A percentile compares a stretch with the other conserved stretches of the same genome.
Conservation (phyloP, 2,329 filamentous ascomycete species). For the Rutstroemia sp. region DNA sequence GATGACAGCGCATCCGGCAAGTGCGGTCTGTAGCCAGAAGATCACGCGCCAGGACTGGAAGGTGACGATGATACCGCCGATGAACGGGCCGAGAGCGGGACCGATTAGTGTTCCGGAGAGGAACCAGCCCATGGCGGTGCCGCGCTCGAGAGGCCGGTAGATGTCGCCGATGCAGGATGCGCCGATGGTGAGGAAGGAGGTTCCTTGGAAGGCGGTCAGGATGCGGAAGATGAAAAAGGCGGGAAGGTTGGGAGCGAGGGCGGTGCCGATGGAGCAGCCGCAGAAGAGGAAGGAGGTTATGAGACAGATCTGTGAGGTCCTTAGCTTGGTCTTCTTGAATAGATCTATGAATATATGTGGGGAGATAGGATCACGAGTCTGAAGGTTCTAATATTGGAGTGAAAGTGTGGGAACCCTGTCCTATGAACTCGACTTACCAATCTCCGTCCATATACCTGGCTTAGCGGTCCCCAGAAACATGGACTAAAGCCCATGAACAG, state of each 20-base stretch:
- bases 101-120: constrained; percentile 64
- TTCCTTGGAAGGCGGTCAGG: constrained; percentile 68
- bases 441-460: constrained; percentile 54
- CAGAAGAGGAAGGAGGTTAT: constrained; percentile 57
- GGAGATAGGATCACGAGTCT: not conserved
- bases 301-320: constrained; percentile 42
- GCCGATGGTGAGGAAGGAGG: constrained; percentile 66
- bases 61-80: constrained; percentile 71
- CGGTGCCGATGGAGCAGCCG: constrained; percentile 63
- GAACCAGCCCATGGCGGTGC: constrained; percentile 68
- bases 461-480: constrained; percentile 65
- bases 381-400: not conserved
- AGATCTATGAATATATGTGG: not conserved
- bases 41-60: constrained; percentile 66
- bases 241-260: constrained; percentile 61
- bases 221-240: constrained; percentile 69
- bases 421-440: constrained; percentile 35
- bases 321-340: constrained; percentile 4
- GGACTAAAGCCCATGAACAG: constrained; percentile 65
- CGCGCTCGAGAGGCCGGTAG: constrained; percentile 59
- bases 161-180: constrained; percentile 62
- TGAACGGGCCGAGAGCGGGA: constrained; percentile 61
- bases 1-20: constrained; percentile 52
- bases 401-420: no score
- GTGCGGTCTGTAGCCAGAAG: constrained; percentile 68